Percentiles rank a stretch among this genome's conserved stretches.
These are phyloP conservation scores for Colletotrichum tofieldiae DNA, from an alignment of 2,329 filamentous ascomycete genomes.

Conservation along the genomic window DNA sequence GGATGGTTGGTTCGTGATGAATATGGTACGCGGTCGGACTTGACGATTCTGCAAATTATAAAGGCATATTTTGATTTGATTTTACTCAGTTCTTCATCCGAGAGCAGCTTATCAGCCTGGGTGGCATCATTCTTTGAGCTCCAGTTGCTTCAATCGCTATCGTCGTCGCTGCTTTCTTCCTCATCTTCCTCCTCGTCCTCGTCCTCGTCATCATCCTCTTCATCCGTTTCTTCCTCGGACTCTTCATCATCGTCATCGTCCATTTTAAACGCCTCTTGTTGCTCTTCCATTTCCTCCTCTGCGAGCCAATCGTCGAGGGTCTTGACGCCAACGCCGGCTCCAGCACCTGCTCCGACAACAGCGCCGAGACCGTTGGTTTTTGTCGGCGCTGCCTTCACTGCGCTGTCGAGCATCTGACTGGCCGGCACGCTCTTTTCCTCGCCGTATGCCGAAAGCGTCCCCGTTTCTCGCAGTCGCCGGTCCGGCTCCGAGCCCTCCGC, in stretches of 20 bases:
- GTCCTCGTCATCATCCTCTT: conserved; percentile 62
- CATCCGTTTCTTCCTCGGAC: conserved; percentile 66
- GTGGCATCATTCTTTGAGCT: background rate
- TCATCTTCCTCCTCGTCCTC: conserved; percentile 62
- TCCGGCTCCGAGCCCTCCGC: conserved; percentile 85
- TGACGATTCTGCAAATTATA: background rate
- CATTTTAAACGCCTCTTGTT: conserved; percentile 65
- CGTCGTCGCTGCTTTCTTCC: conserved; percentile 58
- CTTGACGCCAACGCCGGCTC: conserved; percentile 74
- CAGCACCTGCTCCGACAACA: conserved; percentile 16
- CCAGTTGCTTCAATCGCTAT: conserved; percentile 37
- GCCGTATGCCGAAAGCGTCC: conserved; percentile 56
- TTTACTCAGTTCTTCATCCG: background rate
- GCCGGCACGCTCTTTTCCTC: conserved; percentile 68
- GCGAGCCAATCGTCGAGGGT: conserved; percentile 94
- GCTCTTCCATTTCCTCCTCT: conserved; percentile 74
- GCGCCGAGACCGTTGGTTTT: conserved; percentile 64
- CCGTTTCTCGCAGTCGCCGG: conserved; percentile 77
- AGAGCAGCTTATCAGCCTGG: background rate
- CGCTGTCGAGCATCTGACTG: conserved; percentile 75
- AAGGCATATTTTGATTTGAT: background rate
- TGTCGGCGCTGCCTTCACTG: conserved; percentile 55
- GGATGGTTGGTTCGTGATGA: background rate
- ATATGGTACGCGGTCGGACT: background rate
- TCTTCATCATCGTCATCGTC: conserved; percentile 67